Evolutionary conservation across 306 rosid genomes (phyloP).

Genomic region (Lablab purpureus): DNA sequence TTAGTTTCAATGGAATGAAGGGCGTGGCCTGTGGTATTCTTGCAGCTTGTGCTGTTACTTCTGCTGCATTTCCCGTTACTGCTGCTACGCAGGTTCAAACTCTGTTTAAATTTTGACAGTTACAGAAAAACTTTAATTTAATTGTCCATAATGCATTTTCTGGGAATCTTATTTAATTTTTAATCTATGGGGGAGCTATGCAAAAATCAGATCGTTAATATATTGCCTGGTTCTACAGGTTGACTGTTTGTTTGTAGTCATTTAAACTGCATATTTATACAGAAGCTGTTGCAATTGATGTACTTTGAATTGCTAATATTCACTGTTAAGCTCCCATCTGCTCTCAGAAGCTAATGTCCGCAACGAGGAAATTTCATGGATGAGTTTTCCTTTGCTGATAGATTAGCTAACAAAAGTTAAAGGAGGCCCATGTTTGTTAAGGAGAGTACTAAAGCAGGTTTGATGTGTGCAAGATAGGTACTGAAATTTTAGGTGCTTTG

Average conservation of each 20-base stretch:
- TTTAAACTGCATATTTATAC: background rate
- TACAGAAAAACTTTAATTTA: background rate
- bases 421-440: conserved; percentile 10
- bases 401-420: background rate
- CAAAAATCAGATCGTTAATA: background rate
- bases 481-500: background rate
- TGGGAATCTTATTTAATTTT: background rate
- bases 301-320: background rate
- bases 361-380: background rate
- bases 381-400: background rate
- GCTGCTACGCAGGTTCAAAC: conserved; percentile 80
- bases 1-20: conserved; percentile 55
- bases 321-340: background rate
- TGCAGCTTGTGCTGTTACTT: conserved; percentile 72
- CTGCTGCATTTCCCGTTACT: conserved; percentile 76
- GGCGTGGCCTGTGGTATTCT: conserved; percentile 82
- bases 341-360: background rate
- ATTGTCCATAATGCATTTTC: background rate
- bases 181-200: background rate
- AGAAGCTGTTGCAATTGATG: background rate
- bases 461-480: background rate
- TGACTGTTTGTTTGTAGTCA: background rate
- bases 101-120: background rate
- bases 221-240: background rate
- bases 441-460: background rate